Base-by-base conservation (phyloP, 192 early-diverging fungal genomes). In the Endogone sp. region DNA sequence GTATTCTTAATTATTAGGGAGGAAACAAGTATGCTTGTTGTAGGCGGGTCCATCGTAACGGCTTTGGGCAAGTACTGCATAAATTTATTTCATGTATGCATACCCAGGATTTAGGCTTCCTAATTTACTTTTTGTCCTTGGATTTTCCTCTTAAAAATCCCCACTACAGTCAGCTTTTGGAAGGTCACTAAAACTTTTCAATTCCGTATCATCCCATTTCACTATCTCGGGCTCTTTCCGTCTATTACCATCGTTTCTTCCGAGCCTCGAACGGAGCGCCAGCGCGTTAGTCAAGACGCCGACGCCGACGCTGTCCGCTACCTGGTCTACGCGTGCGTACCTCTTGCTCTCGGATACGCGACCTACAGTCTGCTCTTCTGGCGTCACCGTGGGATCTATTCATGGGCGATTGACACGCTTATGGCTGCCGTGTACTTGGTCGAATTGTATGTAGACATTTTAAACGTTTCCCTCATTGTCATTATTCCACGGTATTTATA, bases 401-500 rank as follows among this genome's bases (percentile, higher is more conserved):
- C 82, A 62, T 87, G 80, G 79, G 71, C 76, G 63, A 67, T 87
- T 16, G 66, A 80, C 65, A 69, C 78, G 60, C 79, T 83, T 31
- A 64, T 87, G 56, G 80, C 77, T 21, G 68, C 81, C 8, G 82
- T 87, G 23, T 85, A 87, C 62, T 64, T 78, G 60, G 79, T 87
- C 57, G 85, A 82, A 66, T 87, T 87, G 37, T 44, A 44, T 44
- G 37, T 44, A 8, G 37, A 44, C n/a, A n/a, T n/a, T n/a, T n/a
- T n/a, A n/a, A n/a, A n/a, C n/a, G n/a, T n/a, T n/a, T n/a, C n/a
- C n/a, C n/a, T n/a, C n/a, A n/a, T n/a, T n/a, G n/a, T n/a, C n/a
- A n/a, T n/a, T n/a, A n/a, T n/a, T n/a, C n/a, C n/a, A n/a, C n/a
- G n/a, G n/a, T n/a, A n/a, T n/a, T n/a, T n/a, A n/a, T n/a, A n/a